Evolutionary conservation across 176 grass and related monocot species (phyloP), one percentile per base, ranked within the genome.

Genomic region (Pharus latifolius): DNA sequence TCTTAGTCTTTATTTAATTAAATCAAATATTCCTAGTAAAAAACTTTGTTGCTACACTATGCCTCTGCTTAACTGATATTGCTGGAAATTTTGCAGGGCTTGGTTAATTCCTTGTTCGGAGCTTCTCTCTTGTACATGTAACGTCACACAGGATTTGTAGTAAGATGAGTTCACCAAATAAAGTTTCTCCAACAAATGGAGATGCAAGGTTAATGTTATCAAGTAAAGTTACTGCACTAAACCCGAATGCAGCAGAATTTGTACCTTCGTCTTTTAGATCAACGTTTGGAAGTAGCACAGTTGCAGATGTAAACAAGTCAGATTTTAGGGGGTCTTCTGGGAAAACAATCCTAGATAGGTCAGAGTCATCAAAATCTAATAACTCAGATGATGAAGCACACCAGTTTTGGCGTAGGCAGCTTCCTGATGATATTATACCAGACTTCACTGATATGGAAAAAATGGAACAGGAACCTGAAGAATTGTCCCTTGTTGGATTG

Each of bases 171-270:
- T 77, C 65, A 14, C 24, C 63, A 51, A 56, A 63, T 65, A 76
- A 65, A 55, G 27, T 43, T 76, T 49, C 60, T 45, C 17, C 52
- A 23, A 33, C 50, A 33, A 49, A 22, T 1, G 7, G 32, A 42
- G 54, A 58, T 15, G 30, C 10, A 56, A 70, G 69, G 60, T 63
- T 50, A 40, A 70, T 24, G 44, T 63, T 66, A 70, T 17, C 72
- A 18, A 79, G 62, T 58, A 88, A 52, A 55, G 73, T 49, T 44
- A 89, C 75, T 13, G 49, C 81, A 38, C 56, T 89, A 51, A 89
- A 89, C 80, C 86, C 86, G 53, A 89, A 89, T 66, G 86, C 86
- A 65, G 80, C 86, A 66, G 86, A 84, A 78, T 84, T 89, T 53
- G 70, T 84, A 15, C 81, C 86, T 45, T 89, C 81, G 50, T 47